Evolutionary conservation across 257 asterid genomes (phyloP).

Genomic region (Nicotiana undulata): DNA sequence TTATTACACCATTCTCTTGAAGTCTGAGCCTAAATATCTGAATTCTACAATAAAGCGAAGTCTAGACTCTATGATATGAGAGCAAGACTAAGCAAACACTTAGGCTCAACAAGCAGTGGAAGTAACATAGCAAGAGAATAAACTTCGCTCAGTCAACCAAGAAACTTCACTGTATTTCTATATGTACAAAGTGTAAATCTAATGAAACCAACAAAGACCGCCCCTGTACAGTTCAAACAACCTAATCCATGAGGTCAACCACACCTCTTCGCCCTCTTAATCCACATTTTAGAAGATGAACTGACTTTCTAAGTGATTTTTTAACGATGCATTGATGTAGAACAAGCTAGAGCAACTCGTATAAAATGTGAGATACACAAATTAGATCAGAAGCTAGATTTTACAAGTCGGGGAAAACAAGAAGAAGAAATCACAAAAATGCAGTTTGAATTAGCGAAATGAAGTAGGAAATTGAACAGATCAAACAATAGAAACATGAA

Average conservation of each 20-base stretch:
- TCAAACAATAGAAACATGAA: constrained; percentile 12
- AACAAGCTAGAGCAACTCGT: background rate
- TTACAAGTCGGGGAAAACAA: background rate
- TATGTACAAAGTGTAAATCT: background rate
- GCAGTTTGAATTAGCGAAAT: constrained; percentile 14
- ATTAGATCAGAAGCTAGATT: constrained; percentile 10
- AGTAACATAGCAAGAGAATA: background rate
- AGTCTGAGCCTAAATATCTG: background rate
- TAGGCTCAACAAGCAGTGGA: background rate
- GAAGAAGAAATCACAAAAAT: background rate
- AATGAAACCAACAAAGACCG: background rate
- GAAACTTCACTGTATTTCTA: background rate
- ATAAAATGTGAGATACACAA: background rate
- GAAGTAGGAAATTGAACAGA: constrained; percentile 18
- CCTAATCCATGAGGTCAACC: background rate
- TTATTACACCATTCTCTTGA: background rate
- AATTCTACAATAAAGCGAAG: background rate
- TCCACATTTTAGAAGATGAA: background rate
- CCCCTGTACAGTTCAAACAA: background rate
- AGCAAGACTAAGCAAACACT: background rate
- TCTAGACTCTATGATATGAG: background rate
- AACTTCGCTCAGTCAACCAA: background rate
- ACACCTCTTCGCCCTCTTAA: background rate
- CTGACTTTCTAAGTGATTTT: background rate
- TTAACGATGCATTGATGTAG: background rate